Evolutionary conservation across 2,329 filamentous ascomycete species (phyloP), one percentile per base, ranked within the genome.

Genomic region (Fusarium marasasianum): DNA sequence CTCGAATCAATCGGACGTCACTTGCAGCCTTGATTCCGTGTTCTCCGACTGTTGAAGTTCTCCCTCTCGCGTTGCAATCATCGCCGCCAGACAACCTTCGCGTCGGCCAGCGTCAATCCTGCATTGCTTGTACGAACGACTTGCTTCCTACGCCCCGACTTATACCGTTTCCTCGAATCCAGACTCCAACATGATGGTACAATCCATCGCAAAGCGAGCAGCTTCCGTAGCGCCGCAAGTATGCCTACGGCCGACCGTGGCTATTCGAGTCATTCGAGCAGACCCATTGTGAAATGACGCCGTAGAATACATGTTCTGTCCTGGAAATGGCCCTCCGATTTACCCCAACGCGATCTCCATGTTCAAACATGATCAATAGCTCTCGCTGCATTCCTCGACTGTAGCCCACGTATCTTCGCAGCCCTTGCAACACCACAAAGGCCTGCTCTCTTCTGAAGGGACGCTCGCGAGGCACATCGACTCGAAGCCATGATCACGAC

Each of bases 21-120:
- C 17, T n/a, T 20, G 1, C 6, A 24, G 26, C 12, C 22, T 15
- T 20, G 26, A 44, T 11, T 1, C 1, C 11, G 38, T 4, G 4
- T 24, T 33, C 4, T 24, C 12, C 20, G 38, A 20, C 22, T 8
- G 8, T 3, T 31, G 20, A 31, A 15, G 12, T 10, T 24, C 5
- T 3, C 17, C 4, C 22, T 8, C 22, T 20, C 10, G 15, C 2
- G 24, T 4, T 24, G 8, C 35, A 18, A n/a, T 14, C 8, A 8
- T 17, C 38, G 8, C 20, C 38, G 31, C 15, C 17, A 20, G 22
- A 24, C 22, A 24, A 15, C 26, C 6, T 56, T 29, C 2, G 20
- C 6, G 11, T 8, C 15, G 26, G 6, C 53, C 17, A 15, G 37
- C 8, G 12, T 15, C 38, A 44, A 18, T 7, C 5, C 4, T 26